phyloP scores from a whole-genome alignment of 768 basidiomycete species.

The Ramaria rubella region DNA sequence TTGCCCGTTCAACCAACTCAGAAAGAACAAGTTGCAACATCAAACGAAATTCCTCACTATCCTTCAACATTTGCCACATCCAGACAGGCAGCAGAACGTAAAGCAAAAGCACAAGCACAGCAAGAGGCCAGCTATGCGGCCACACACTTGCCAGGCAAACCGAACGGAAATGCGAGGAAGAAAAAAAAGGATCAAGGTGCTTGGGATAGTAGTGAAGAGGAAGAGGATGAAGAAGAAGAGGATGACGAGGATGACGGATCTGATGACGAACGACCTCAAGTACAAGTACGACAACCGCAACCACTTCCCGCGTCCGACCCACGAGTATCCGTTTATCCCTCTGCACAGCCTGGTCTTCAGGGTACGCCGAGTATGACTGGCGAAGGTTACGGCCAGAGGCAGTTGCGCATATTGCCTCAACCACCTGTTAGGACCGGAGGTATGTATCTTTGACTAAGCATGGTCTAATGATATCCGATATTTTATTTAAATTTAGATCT shows the following conservation, averaged over 20 bases:
- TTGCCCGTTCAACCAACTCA: conserved; percentile 20
- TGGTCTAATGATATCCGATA: not conserved
- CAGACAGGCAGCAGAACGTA: conserved; percentile 76
- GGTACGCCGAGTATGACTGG: not conserved
- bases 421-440: conserved; percentile 4
- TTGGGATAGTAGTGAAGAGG: conserved; percentile 77
- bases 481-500: not conserved
- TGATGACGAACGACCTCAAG: not conserved
- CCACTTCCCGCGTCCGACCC: conserved; percentile 5
- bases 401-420: not conserved
- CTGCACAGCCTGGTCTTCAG: conserved; percentile 4
- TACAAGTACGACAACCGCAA: not conserved
- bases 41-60: conserved; percentile 16
- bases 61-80: conserved; percentile 83
- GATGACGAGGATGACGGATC: conserved; percentile 31
- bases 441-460: not conserved
- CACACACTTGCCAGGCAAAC: conserved; percentile 64
- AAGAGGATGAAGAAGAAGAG: conserved; percentile 74
- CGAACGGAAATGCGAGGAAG: conserved; percentile 33
- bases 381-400: not conserved
- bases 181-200: conserved; percentile 36
- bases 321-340: conserved; percentile 8
- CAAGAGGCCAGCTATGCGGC: conserved; percentile 79
- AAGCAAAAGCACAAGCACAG: conserved; percentile 76
- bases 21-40: conserved; percentile 26